These are phyloP conservation scores for Populus alba DNA, from an alignment of 345 rosid species.

Conservation along the genomic window DNA sequence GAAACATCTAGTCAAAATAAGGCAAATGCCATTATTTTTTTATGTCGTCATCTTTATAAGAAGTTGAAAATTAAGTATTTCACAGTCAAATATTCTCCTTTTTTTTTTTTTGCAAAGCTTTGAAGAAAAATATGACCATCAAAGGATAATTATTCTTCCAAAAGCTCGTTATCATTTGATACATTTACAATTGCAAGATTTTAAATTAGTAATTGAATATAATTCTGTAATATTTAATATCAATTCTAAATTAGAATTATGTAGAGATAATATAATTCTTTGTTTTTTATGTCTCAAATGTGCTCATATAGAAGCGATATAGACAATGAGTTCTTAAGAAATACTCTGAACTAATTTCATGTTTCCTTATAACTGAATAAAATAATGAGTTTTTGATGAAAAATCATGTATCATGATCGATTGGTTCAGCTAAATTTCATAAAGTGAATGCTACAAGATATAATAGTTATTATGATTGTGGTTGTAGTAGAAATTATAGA, in stretches of 20 bases:
- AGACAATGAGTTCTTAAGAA: neutral
- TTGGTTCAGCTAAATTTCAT: too few species aligned
- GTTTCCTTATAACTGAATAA: neutral
- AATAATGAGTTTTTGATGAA: constrained; percentile 3
- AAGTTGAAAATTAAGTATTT: neutral
- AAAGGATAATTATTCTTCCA: neutral
- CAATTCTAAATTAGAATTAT: neutral
- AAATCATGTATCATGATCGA: neutral
- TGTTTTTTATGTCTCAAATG: neutral
- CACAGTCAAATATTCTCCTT: neutral
- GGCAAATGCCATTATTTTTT: neutral
- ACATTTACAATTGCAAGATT: neutral
- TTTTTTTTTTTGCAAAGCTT: neutral
- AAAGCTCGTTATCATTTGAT: neutral
- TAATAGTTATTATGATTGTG: too few species aligned
- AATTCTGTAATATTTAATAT: neutral
- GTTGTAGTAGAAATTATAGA: neutral
- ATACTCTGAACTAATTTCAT: constrained; percentile 1
- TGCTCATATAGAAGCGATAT: neutral
- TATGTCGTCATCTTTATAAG: neutral
- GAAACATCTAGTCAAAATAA: neutral
- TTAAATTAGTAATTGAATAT: constrained; percentile 1
- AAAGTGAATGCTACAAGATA: too few species aligned
- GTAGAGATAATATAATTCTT: neutral
- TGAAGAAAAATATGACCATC: neutral